A percentile compares a stretch with the other conserved stretches of the same genome.
Conservation (phyloP, 371 early-diverging fungal species). For the Gilbertella persicaria region DNA sequence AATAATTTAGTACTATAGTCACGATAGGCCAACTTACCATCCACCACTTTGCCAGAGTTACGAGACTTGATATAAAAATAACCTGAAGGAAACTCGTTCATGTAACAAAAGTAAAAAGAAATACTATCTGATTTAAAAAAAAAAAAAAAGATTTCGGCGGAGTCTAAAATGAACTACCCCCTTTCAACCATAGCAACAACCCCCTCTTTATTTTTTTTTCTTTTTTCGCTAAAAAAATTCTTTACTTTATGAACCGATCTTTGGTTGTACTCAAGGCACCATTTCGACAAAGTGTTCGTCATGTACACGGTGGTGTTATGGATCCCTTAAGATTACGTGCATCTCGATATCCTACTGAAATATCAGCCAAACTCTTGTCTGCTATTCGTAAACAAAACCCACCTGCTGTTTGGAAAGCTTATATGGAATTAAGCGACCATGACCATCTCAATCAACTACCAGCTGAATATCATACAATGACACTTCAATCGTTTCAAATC, state of each 20-base stretch:
- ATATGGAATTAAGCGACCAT: constrained; percentile 24
- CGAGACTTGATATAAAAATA: constrained; percentile 53
- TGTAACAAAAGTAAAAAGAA: constrained; percentile 1
- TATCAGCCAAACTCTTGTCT: constrained; percentile 22
- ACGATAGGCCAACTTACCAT: constrained; percentile 24
- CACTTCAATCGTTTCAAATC: constrained; percentile 37
- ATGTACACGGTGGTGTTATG: constrained; percentile 2
- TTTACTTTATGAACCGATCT: neutral
- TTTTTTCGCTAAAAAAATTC: neutral
- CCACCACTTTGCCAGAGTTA: constrained; percentile 44
- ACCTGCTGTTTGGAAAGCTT: constrained; percentile 44
- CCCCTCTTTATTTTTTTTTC: neutral
- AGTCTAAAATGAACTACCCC: too few relatives aligned
- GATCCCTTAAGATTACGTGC: constrained; percentile 15
- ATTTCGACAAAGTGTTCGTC: neutral
- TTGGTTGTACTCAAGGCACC: neutral
- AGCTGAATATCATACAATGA: constrained; percentile 34
- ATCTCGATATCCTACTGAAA: constrained; percentile 3
- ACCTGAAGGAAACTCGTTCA: constrained; percentile 48
- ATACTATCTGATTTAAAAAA: neutral
- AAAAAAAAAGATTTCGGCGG: neutral
- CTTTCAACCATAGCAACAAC: too few relatives aligned
- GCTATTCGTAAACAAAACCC: constrained; percentile 33
- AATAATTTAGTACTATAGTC: neutral
- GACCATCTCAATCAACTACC: constrained; percentile 24